A percentile compares a stretch with the other conserved stretches of the same genome.
Conservation (phyloP, 164 flowering plant genomes). For the Annona cherimola region DNA sequence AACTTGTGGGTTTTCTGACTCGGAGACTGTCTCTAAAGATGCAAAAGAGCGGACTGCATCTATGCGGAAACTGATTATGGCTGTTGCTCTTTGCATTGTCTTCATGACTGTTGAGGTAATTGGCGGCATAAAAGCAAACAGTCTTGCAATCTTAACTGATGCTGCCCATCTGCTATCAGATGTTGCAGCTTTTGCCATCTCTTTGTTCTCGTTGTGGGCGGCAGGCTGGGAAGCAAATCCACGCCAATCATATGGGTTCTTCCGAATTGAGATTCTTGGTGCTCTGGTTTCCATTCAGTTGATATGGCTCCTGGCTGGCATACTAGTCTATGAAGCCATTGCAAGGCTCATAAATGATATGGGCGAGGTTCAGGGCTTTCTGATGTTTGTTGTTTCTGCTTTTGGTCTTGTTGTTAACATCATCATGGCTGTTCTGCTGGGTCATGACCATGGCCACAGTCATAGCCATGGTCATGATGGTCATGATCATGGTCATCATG, state of each 20-base stretch:
- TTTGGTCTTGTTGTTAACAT: slow-evolving; percentile 77
- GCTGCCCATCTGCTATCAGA: slow-evolving; percentile 87
- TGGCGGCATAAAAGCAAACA: slow-evolving; percentile 87
- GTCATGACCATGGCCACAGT: slow-evolving; percentile 60
- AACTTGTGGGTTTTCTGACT: slow-evolving; percentile 73
- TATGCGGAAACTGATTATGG: slow-evolving; percentile 60
- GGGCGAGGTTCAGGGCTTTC: slow-evolving; percentile 67
- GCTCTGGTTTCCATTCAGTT: slow-evolving; percentile 84
- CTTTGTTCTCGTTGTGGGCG: slow-evolving; percentile 85
- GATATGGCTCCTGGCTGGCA: slow-evolving; percentile 71
- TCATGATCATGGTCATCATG: slow-evolving; percentile 12
- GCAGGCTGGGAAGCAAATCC: slow-evolving; percentile 96
- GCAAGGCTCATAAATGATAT: slow-evolving; percentile 46
- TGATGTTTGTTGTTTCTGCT: slow-evolving; percentile 76
- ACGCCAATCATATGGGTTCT: slow-evolving; percentile 81
- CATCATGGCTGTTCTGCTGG: slow-evolving; percentile 67
- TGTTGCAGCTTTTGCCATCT: slow-evolving; percentile 90
- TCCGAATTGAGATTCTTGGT: slow-evolving; percentile 83
- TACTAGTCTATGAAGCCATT: slow-evolving; percentile 83
- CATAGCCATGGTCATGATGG: background rate
- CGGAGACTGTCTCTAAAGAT: slow-evolving; percentile 43
- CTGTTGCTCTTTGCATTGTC: slow-evolving; percentile 57
- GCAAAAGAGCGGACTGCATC: slow-evolving; percentile 66
- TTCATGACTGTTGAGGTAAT: slow-evolving; percentile 78
- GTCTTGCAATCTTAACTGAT: slow-evolving; percentile 83